phyloP scores from a whole-genome alignment of 495 filamentous ascomycete species.

The Hypoxylon trugodes region DNA sequence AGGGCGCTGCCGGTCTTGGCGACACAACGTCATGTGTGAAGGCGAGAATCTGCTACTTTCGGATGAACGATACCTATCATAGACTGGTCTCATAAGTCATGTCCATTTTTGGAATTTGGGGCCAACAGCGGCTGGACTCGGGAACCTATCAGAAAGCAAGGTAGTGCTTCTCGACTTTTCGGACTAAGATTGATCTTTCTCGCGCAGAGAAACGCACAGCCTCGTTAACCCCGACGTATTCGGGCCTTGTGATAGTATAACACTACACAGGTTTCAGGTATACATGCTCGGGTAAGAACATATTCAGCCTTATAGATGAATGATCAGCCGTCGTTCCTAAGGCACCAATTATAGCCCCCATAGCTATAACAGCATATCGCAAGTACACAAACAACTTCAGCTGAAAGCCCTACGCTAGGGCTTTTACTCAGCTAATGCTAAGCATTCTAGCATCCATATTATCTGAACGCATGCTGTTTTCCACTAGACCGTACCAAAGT shows the following conservation, averaged over 20 bases:
- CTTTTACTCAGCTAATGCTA: slow-evolving; percentile 14
- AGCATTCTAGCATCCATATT: background rate
- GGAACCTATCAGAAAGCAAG: slow-evolving; percentile 25
- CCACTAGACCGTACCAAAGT: background rate
- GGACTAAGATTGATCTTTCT: slow-evolving; percentile 4
- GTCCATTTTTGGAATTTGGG: slow-evolving; percentile 36
- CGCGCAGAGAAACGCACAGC: slow-evolving; percentile 10
- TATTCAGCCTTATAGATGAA: slow-evolving; percentile 31
- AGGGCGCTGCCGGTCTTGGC: slow-evolving; percentile 35
- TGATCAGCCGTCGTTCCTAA: slow-evolving; percentile 1
- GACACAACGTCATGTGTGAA: slow-evolving; percentile 39
- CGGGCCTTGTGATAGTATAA: slow-evolving; percentile 26
- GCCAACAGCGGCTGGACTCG: slow-evolving; percentile 17
- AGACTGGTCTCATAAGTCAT: slow-evolving; percentile 27
- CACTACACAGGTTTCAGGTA: slow-evolving; percentile 1
- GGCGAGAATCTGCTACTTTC: slow-evolving; percentile 36
- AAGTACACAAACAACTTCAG: slow-evolving; percentile 8
- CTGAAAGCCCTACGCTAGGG: slow-evolving; percentile 5
- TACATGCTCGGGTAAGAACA: slow-evolving; percentile 11
- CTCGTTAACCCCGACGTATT: slow-evolving; percentile 12
- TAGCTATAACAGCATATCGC: slow-evolving; percentile 1
- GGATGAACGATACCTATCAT: slow-evolving; percentile 39
- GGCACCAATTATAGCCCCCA: slow-evolving; percentile 19
- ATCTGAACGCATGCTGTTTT: background rate
- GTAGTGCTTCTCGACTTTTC: slow-evolving; percentile 13